These are phyloP conservation scores for Pleurotus eryngii DNA, from an alignment of 768 basidiomycete species.

Conservation along the genomic window DNA sequence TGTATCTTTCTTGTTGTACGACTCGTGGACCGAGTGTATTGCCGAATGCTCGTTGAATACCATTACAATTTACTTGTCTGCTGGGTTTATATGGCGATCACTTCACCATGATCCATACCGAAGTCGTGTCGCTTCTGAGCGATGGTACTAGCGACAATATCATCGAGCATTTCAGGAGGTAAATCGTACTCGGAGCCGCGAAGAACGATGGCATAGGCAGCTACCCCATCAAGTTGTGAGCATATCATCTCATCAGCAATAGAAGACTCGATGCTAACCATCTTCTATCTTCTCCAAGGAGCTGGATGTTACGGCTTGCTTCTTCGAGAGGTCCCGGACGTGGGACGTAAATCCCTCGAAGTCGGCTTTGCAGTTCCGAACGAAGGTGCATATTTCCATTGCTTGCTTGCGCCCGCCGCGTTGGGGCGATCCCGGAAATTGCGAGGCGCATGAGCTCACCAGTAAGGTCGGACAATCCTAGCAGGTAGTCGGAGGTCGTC, in stretches of 20 bases:
- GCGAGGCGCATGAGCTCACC: slow-evolving; percentile 97
- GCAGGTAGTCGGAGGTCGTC: slow-evolving; percentile 79
- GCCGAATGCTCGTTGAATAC: background rate
- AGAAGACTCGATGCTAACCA: slow-evolving; percentile 44
- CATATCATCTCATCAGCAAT: background rate
- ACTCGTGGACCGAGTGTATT: background rate
- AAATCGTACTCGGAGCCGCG: slow-evolving; percentile 73
- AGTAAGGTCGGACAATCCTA: slow-evolving; percentile 91
- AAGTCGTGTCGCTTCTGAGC: slow-evolving; percentile 25
- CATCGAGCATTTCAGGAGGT: slow-evolving; percentile 64
- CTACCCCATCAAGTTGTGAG: slow-evolving; percentile 31
- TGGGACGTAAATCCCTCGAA: slow-evolving; percentile 76
- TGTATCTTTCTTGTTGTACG: background rate
- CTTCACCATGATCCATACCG: slow-evolving; percentile 6
- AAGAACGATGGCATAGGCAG: slow-evolving; percentile 69
- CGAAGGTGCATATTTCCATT: slow-evolving; percentile 62
- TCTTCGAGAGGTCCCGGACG: slow-evolving; percentile 75
- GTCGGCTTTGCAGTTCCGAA: slow-evolving; percentile 74
- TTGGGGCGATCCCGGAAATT: slow-evolving; percentile 71
- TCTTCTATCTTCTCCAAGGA: slow-evolving; percentile 96
- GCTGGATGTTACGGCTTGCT: slow-evolving; percentile 80
- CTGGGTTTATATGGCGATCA: background rate
- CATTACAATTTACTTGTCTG: background rate
- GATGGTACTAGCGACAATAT: slow-evolving; percentile 55
- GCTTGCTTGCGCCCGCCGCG: slow-evolving; percentile 65